A percentile compares a stretch with the other conserved stretches of the same genome.
These are phyloP conservation scores for Coniella lustricola DNA, from an alignment of 2,329 filamentous ascomycete genomes.

Conservation along the genomic window DNA sequence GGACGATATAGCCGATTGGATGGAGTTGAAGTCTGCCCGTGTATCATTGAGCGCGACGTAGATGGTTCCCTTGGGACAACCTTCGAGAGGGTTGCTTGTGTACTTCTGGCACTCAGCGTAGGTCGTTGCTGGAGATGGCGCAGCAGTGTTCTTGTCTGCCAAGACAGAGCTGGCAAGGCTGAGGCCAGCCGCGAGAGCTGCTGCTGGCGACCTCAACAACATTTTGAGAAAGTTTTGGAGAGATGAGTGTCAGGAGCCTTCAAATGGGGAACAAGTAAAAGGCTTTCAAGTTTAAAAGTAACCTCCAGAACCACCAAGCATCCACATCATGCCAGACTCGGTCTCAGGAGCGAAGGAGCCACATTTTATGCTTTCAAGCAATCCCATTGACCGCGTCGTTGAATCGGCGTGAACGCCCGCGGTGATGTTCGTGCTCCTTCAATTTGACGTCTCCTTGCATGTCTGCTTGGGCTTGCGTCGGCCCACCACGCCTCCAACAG, in stretches of 20 bases:
- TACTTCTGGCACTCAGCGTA: slow-evolving; percentile 27
- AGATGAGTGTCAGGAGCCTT: neutral
- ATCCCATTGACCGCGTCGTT: too few species aligned
- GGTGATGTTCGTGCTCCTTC: too few species aligned
- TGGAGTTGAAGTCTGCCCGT: slow-evolving; percentile 30
- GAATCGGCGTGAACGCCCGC: too few species aligned
- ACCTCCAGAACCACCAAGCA: too few species aligned
- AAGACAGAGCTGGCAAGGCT: slow-evolving; percentile 11
- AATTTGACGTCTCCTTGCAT: neutral
- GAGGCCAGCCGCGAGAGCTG: slow-evolving; percentile 13
- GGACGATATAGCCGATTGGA: slow-evolving; percentile 35
- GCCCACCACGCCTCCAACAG: neutral
- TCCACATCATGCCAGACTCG: too few species aligned
- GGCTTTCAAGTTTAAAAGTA: too few species aligned
- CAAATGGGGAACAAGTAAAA: too few species aligned
- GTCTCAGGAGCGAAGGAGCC: too few species aligned
- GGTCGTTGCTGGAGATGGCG: slow-evolving; percentile 21
- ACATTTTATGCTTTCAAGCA: too few species aligned
- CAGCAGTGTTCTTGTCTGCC: slow-evolving; percentile 9
- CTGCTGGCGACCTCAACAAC: slow-evolving; percentile 6
- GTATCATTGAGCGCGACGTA: slow-evolving; percentile 31
- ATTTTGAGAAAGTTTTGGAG: neutral
- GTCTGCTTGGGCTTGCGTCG: neutral
- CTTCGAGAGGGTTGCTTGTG: slow-evolving; percentile 27
- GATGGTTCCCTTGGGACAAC: slow-evolving; percentile 34